Base-by-base conservation (phyloP, 495 filamentous ascomycete genomes). In the Darksidea phi region DNA sequence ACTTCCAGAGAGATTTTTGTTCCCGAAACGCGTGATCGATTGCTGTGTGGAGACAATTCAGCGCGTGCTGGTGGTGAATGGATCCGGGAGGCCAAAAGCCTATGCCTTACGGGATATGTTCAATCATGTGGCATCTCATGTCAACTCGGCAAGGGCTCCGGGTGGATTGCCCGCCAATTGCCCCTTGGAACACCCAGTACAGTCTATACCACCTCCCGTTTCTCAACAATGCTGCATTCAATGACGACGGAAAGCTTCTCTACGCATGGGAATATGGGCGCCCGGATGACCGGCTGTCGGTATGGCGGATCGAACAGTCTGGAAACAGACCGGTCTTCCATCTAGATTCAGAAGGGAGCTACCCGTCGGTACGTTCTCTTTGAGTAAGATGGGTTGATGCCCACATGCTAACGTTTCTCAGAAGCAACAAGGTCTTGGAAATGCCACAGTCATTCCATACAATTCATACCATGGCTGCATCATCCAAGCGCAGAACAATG, bases 261-360 rank as follows among this genome's bases (percentile, higher is more conserved):
- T 54, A 54, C 18, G 51, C 51, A 6, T 54, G 51, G 51, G 32
- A 54, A 20, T 41, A 20, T 41, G 51, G 51, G 17, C 28, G 51
- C 17, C 51, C 36, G 2, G 36, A 54, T 15, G 51, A 54, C 36
- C 36, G 28, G 1, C 23, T 54, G 51, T 41, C 13, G 11, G 36
- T 54, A 6, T 54, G 51, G 51, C n/a, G 18, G 2, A 54, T 54
- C n/a, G 32, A 42, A 17, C 4, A 36, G 13, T 23, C 28, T 42
- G 26, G 3, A 7, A 21, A 11, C 1, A 41, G 11, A 15, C 34
- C 24, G n/a, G 32, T 21, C 6, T 32, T 54, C 20, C 51, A 8
- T 10, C 1, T 34, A 13, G 28, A 38, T 13, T 38, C 28, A 54
- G 51, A 54, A 24, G 36, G 36, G 13, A 7, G n/a, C 26, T 54